These are phyloP conservation scores for Cucurbita ficifolia DNA, from an alignment of 306 rosid species.

Conservation along the genomic window DNA sequence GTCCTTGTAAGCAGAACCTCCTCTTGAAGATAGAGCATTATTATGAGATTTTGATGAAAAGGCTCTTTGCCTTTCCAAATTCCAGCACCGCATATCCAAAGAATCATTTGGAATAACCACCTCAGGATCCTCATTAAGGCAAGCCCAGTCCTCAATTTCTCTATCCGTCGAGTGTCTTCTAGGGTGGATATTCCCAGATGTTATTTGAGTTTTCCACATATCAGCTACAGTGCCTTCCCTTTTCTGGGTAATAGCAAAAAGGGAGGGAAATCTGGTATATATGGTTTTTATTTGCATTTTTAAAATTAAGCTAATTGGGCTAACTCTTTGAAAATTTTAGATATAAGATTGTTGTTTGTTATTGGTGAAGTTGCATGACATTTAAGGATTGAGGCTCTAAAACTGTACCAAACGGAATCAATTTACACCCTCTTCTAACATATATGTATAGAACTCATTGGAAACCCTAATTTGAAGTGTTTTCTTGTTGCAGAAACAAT, in stretches of 20 bases:
- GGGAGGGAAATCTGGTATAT: not conserved
- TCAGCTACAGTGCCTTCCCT: not conserved
- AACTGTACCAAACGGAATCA: not conserved
- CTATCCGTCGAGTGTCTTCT: too few species aligned
- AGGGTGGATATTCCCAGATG: too few species aligned
- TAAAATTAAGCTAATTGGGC: not conserved
- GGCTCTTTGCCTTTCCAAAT: too few species aligned
- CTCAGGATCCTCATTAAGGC: too few species aligned
- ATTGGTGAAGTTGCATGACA: not conserved
- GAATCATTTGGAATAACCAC: too few species aligned
- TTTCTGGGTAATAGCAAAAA: too few species aligned
- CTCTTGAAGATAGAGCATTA: too few species aligned
- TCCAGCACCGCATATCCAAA: too few species aligned
- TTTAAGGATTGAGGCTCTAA: not conserved
- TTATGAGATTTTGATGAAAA: too few species aligned
- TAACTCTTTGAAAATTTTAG: not conserved
- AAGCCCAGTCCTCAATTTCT: too few species aligned
- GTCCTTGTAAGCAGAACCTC: too few species aligned
- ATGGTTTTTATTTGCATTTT: not conserved
- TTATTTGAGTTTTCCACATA: too few species aligned
- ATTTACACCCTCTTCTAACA: not conserved
- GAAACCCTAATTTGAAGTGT: not conserved
- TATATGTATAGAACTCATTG: not conserved
- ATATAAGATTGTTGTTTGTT: not conserved
- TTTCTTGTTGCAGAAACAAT: constrained; percentile 6